These are phyloP conservation scores for Acanthamoeba castellanii DNA, from an alignment of 208 protist species.

Conservation along the genomic window DNA sequence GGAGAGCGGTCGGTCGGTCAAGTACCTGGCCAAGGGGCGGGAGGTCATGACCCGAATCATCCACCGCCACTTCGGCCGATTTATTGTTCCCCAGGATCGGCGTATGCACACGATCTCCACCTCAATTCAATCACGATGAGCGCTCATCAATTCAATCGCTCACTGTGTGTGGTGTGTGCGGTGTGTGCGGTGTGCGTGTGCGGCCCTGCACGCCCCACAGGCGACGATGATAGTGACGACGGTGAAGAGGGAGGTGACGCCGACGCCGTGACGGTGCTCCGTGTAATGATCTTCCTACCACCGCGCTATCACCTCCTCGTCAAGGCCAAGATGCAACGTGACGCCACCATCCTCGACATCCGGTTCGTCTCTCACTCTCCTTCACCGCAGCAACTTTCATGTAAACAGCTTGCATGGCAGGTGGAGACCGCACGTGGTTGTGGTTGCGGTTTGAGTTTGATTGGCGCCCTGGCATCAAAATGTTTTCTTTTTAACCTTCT, in stretches of 20 bases:
- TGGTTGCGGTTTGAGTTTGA: no score
- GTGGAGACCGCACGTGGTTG: no score
- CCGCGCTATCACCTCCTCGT: conserved; percentile 68
- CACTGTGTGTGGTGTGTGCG: not conserved
- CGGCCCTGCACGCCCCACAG: no score
- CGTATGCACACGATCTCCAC: no score
- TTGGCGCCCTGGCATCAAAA: no score
- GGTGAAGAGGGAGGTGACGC: not conserved
- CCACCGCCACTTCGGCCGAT: not conserved
- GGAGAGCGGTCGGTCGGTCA: conserved; percentile 4
- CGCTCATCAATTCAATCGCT: not conserved
- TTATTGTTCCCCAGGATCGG: not conserved
- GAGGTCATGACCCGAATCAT: not conserved
- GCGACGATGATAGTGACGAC: no score
- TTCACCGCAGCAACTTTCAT: no score
- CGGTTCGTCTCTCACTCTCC: not conserved
- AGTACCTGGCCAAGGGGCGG: not conserved
- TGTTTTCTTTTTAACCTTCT: no score
- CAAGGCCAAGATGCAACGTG: not conserved
- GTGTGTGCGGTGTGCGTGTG: no score
- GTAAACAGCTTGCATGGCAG: no score
- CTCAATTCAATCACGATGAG: no score
- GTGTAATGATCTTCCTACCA: conserved; percentile 17
- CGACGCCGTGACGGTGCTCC: not conserved
- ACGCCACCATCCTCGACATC: conserved; percentile 20